Evolutionary conservation across 1,284 basidiomycete genomes (phyloP), one percentile per base, ranked within the genome.

Genomic region (Melampsora abietis-canadensis): DNA sequence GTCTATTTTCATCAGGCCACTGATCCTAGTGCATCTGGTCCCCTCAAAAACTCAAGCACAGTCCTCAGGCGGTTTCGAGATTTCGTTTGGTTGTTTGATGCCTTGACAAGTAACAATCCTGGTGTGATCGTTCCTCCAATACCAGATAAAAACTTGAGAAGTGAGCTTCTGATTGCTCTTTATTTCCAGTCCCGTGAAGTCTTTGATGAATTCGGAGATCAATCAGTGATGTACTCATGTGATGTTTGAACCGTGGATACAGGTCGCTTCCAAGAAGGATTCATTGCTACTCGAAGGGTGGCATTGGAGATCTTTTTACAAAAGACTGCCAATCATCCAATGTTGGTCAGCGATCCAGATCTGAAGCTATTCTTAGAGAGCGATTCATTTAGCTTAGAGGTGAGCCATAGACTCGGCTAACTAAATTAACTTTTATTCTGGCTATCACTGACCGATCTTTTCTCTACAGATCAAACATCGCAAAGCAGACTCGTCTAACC

Each of bases 41-140:
- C 70, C 24, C 64, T 77, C 15, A 64, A 77, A 10, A 44, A 31
- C 34, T 77, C 79, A 24, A 79, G 80, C 48, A 80, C 93, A 4
- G 94, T 96, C 47, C 87, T 99, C 7, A 87, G 95, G 21, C 89
- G 95, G 27, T 99, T 96, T 83, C 92, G 91, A 24, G 96, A 99
- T 82, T 99, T 98, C 81, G 86, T 97, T 24, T 98, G 96, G 95
- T 84, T 99, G 0, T 96, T 92, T 81, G 94, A 95, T 79, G 89
- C 90, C 0, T 86, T 99, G 0, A 90, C 89, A 0, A 82, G 85
- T 79, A 98, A 97, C 83, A 98, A 98, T 80, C 94, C 96, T 0
- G 96, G 95, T 3, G 93, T 98, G 4, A 91, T 98, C 64, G 92
- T 99, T 0, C 96, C 95, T 4, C 94, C 95, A 0, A 91, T 92